phyloP scores from a whole-genome alignment of 2,329 filamentous ascomycete genomes.

The Fusarium domesticum region DNA sequence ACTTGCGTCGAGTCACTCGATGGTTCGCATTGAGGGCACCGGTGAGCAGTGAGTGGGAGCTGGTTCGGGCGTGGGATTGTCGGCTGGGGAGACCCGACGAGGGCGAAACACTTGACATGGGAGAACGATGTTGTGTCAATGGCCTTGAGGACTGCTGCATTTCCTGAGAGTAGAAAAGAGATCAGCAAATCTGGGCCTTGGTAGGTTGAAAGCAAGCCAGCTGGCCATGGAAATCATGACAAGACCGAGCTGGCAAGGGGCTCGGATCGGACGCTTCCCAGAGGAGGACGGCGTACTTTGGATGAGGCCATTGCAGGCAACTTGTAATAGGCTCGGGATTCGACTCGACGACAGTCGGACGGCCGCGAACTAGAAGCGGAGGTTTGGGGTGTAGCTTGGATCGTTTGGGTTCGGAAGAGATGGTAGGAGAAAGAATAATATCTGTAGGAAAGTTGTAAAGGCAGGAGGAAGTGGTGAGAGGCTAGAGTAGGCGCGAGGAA shows the following conservation, averaged over 20 bases:
- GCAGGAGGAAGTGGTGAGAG: constrained; percentile 25
- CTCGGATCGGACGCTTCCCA: constrained; percentile 22
- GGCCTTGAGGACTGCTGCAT: constrained; percentile 65
- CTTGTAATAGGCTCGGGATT: constrained; percentile 34
- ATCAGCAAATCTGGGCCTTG: constrained; percentile 37
- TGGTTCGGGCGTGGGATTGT: constrained; percentile 67
- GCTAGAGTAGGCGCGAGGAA: constrained; percentile 24
- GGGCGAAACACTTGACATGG: constrained; percentile 57
- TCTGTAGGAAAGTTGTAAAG: constrained; percentile 15
- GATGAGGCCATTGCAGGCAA: constrained; percentile 58
- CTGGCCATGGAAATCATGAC: constrained; percentile 28
- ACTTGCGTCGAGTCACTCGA: constrained; percentile 89
- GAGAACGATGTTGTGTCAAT: constrained; percentile 60
- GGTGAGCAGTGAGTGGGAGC: constrained; percentile 78
- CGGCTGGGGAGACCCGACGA: constrained; percentile 58
- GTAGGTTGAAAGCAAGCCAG: constrained; percentile 32
- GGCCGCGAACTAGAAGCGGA: constrained; percentile 29
- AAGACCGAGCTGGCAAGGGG: constrained; percentile 19
- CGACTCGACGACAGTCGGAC: constrained; percentile 34
- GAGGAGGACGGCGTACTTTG: constrained; percentile 48
- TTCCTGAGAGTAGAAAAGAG: constrained; percentile 47
- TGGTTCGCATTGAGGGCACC: constrained; percentile 76
- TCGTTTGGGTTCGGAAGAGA: background rate
- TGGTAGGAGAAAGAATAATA: background rate
- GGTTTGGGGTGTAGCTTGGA: constrained; percentile 18